Base-by-base conservation (phyloP, 306 rosid species). In the Vigna radiata region DNA sequence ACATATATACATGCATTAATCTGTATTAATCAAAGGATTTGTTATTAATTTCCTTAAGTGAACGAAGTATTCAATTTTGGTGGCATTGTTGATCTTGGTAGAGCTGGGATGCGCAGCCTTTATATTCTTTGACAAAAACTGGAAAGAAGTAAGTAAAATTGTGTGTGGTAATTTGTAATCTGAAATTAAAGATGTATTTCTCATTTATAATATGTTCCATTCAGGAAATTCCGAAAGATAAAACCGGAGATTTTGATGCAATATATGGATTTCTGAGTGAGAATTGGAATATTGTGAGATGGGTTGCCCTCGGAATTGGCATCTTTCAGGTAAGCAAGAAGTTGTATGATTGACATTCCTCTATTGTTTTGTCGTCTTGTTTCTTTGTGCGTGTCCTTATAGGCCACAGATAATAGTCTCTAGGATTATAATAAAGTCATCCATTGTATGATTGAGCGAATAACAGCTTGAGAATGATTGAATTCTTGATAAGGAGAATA, bases 281-380 rank as follows among this genome's bases (percentile, higher is more conserved):
- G 76, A 85, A 96, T 77, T 96, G 99, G 99, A 58, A 82, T 19
- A 89, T 96, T 74, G 84, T 85, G 39, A 89, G 54, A 85, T 96
- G 99, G 99, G 98, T 96, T 69, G 90, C 91, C 78, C 89, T 96
- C 76, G 99, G 98, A 80, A 90, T 85, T 79, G 92, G 92, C 72
- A 76, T 91, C 76, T 89, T 96, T 74, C 91, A 95, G 98, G 98
- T 92, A 87, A 73, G 85, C 67, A 53, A 73, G 66, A 74, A 17
- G 27, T 39, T 41, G 33, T 68, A 39, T 43, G 53, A 61, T 75
- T 63, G n/a, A 12, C 75, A 70, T 68, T 68, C 49, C 49, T 10
- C 46, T 11, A 44, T 44, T 44, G 49, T 44, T 12, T 44, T 44
- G 15, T 4, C 14, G 1, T 12, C 49, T 12, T 44, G 49, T 44